These are phyloP conservation scores for Plasmopara viticola DNA, from an alignment of 352 stramenopile species.

Conservation along the genomic window DNA sequence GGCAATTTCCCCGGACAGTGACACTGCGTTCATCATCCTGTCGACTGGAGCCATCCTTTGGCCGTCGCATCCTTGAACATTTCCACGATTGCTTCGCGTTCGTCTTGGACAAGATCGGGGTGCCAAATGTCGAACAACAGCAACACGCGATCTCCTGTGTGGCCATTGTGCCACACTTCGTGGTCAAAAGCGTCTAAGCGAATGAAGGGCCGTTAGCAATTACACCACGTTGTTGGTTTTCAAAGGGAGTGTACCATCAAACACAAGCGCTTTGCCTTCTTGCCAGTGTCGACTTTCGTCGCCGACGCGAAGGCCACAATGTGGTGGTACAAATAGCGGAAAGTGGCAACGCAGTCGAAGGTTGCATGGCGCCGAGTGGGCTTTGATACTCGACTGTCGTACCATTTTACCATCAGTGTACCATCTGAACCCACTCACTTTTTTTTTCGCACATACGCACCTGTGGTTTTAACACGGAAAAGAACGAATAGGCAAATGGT, in stretches of 20 bases:
- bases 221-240: background rate
- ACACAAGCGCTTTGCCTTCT: constrained; percentile 70
- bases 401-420: background rate
- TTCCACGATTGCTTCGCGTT: constrained; percentile 47
- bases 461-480: constrained; percentile 89
- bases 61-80: constrained; percentile 73
- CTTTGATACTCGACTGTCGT: constrained; percentile 79
- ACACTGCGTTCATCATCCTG: no score
- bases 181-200: constrained; percentile 69
- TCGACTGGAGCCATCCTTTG: constrained; percentile 56
- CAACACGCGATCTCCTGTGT: constrained; percentile 65
- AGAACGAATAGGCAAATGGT: constrained; percentile 95
- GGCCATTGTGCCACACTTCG: constrained; percentile 70
- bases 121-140: constrained; percentile 85
- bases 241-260: constrained; percentile 47
- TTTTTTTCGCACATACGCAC: constrained; percentile 16
- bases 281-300: constrained; percentile 77
- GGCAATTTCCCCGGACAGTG: no score
- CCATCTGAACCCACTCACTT: background rate
- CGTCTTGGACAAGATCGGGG: constrained; percentile 49
- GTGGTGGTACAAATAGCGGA: constrained; percentile 83
- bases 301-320: constrained; percentile 90
- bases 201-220: background rate
- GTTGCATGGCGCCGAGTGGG: constrained; percentile 94
- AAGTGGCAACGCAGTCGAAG: constrained; percentile 93